A percentile compares a stretch with the other conserved stretches of the same genome.
Evolutionary conservation across 805 yeast genomes (phyloP).

Genomic region (Kazachstania bromeliacearum): DNA sequence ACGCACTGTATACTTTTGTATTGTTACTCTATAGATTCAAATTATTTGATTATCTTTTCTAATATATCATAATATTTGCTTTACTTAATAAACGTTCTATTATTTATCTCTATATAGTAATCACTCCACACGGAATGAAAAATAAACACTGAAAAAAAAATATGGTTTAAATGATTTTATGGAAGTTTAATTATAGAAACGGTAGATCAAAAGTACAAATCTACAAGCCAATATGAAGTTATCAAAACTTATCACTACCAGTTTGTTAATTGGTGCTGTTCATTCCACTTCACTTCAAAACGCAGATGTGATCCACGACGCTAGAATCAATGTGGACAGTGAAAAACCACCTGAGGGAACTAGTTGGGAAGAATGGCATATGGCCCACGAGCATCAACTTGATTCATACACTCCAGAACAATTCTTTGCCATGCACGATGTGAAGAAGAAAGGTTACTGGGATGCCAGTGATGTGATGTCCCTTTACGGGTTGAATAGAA

Average conservation of each 20-base stretch:
- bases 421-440: slow-evolving; percentile 76
- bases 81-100: not conserved
- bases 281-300: no score
- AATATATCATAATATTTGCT: not conserved
- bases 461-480: slow-evolving; percentile 57
- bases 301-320: no score
- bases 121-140: not conserved
- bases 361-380: slow-evolving; percentile 81
- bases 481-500: slow-evolving; percentile 70
- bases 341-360: slow-evolving; percentile 44
- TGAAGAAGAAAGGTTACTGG: slow-evolving; percentile 47
- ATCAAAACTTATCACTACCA: no score
- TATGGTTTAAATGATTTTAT: not conserved
- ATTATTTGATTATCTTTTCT: slow-evolving; percentile 7
- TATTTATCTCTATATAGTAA: not conserved
- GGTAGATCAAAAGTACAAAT: no score
- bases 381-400: slow-evolving; percentile 78
- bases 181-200: no score
- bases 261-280: no score
- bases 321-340: slow-evolving; percentile 24
- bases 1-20: slow-evolving; percentile 7
- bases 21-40: slow-evolving; percentile 6
- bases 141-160: not conserved
- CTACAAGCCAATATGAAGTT: no score
- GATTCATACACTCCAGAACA: slow-evolving; percentile 64